Conservation (phyloP, 2,329 filamentous ascomycete genomes). For the Amesomyces nigricolor region DNA sequence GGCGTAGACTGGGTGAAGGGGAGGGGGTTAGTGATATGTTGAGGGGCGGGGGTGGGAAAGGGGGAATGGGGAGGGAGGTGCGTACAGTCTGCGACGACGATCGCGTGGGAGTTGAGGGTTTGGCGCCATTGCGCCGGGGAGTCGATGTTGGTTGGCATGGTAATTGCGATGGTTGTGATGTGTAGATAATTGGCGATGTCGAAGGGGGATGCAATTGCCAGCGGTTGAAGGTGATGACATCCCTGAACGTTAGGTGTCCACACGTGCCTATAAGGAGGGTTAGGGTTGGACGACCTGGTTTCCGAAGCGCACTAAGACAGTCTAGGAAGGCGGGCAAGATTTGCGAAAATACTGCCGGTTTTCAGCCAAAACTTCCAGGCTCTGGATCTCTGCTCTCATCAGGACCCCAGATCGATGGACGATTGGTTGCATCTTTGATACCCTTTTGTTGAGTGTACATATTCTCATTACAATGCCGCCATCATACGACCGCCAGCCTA, state of each 20-base stretch:
- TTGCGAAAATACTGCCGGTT: conserved; percentile 21
- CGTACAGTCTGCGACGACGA: conserved; percentile 89
- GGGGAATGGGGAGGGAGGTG: neutral
- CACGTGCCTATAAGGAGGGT: conserved; percentile 12
- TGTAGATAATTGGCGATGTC: neutral
- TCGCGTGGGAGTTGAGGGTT: conserved; percentile 64
- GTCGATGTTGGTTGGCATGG: conserved; percentile 49
- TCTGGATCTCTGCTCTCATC: neutral
- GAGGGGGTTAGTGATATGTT: conserved; percentile 13
- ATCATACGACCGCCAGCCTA: conserved; percentile 20
- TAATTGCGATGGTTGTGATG: conserved; percentile 32
- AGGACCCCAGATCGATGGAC: neutral
- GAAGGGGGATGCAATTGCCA: conserved; percentile 12
- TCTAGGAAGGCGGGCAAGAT: conserved; percentile 25
- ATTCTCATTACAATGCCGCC: conserved; percentile 21
- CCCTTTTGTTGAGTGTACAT: neutral
- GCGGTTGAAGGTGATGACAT: neutral
- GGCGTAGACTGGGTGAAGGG: conserved; percentile 66
- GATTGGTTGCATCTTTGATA: neutral
- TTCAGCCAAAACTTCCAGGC: conserved; percentile 16
- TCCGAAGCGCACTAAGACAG: neutral
- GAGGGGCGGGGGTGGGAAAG: conserved; percentile 18
- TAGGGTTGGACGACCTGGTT: neutral
- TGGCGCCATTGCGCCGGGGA: conserved; percentile 67
- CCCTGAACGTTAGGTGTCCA: conserved; percentile 25